phyloP scores from a whole-genome alignment of 2,329 filamentous ascomycete genomes.

The Bipolaris bicolor region DNA sequence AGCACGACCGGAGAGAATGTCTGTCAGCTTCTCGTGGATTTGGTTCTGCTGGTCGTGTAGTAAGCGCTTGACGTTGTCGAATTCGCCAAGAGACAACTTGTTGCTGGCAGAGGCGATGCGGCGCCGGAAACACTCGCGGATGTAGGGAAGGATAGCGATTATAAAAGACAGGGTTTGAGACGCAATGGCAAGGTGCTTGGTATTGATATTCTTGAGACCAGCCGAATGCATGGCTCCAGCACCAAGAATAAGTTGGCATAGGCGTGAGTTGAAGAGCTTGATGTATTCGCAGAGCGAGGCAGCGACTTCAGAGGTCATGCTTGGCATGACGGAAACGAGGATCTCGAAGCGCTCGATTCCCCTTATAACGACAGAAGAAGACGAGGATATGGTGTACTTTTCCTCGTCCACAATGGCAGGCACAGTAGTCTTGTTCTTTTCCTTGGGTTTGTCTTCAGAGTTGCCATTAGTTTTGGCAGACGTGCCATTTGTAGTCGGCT shows the following conservation, averaged over 20 bases:
- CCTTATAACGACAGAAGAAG: slow-evolving; percentile 78
- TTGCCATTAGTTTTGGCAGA: slow-evolving; percentile 39
- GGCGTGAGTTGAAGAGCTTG: slow-evolving; percentile 92
- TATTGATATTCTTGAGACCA: slow-evolving; percentile 88
- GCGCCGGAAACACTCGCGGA: slow-evolving; percentile 87
- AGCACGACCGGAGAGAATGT: slow-evolving; percentile 86
- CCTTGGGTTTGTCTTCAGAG: slow-evolving; percentile 36
- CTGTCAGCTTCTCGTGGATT: slow-evolving; percentile 90
- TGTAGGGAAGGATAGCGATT: slow-evolving; percentile 83
- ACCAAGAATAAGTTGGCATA: slow-evolving; percentile 94
- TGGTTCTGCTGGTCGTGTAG: slow-evolving; percentile 88
- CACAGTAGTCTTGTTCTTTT: slow-evolving; percentile 54
- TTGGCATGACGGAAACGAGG: slow-evolving; percentile 83
- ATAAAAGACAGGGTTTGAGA: slow-evolving; percentile 89
- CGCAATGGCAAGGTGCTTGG: slow-evolving; percentile 90
- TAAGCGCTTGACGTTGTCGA: slow-evolving; percentile 83
- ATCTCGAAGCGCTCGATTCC: slow-evolving; percentile 84
- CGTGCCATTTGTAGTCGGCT: slow-evolving; percentile 32
- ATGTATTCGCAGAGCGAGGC: slow-evolving; percentile 82
- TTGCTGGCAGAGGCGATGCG: slow-evolving; percentile 58
- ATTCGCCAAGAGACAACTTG: slow-evolving; percentile 70
- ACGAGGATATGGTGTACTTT: slow-evolving; percentile 83
- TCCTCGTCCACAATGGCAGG: slow-evolving; percentile 81
- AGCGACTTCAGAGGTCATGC: slow-evolving; percentile 84
- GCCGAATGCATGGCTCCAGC: slow-evolving; percentile 89